Conservation (phyloP, 192 early-diverging fungal genomes). For the Glomus cerebriforme region DNA sequence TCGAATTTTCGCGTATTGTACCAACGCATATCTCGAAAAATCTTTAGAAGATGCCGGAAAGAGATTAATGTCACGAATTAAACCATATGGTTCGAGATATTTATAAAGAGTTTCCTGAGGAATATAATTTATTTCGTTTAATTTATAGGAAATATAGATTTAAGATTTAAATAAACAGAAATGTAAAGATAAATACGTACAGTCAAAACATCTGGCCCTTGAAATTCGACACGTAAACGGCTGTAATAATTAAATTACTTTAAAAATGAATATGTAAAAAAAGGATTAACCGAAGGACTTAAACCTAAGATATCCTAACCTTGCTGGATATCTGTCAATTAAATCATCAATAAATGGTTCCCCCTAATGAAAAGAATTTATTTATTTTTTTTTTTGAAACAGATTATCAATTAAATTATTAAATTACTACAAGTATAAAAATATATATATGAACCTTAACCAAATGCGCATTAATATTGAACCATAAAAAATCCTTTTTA, state of each 20-base stretch:
- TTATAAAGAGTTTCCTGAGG: constrained; percentile 63
- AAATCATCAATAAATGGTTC: constrained; percentile 76
- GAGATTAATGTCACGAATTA: constrained; percentile 77
- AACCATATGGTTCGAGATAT: constrained; percentile 77
- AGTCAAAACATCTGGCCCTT: constrained; percentile 67
- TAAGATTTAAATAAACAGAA: too few relatives aligned
- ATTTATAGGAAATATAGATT: too few relatives aligned
- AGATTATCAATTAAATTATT: not conserved
- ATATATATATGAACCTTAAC: constrained; percentile 46
- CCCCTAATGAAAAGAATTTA: constrained; percentile 39
- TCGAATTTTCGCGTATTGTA: constrained; percentile 76
- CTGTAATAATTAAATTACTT: constrained; percentile 47
- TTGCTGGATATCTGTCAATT: constrained; percentile 51
- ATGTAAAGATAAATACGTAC: constrained; percentile 27
- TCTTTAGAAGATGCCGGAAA: constrained; percentile 67
- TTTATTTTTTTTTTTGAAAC: too few relatives aligned
- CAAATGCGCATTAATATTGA: constrained; percentile 69
- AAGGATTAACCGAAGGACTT: too few relatives aligned
- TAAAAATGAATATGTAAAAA: constrained; percentile 13
- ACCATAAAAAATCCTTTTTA: constrained; percentile 59
- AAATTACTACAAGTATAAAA: not conserved
- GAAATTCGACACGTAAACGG: constrained; percentile 72
- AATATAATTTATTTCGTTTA: not conserved
- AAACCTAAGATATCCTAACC: not conserved
- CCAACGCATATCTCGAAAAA: constrained; percentile 73